Evolutionary conservation across 1,284 basidiomycete genomes (phyloP), one percentile per base, ranked within the genome.

Genomic region (Coniferiporia weirii): DNA sequence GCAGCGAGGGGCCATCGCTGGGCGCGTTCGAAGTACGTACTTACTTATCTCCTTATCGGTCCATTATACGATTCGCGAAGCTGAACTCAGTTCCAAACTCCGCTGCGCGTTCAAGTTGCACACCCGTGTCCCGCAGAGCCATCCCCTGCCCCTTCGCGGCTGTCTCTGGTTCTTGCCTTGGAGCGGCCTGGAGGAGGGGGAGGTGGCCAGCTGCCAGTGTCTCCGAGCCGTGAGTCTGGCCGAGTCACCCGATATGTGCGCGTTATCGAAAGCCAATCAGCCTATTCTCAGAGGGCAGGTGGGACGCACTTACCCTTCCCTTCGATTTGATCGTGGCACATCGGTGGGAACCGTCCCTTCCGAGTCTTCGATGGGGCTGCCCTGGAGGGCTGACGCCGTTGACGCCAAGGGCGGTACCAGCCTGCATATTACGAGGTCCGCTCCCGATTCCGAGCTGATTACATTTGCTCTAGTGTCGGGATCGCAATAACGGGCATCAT

Each of bases 211-310:
- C 27, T 27, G 27, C 27, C 2, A 27, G 27, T 27, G 27, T 40
- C 38, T 15, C 38, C 38, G 38, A 15, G 38, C 38, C 38, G 38
- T 40, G 9, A 40, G 9, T 40, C 38, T 40, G 38, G 15, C 8
- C 38, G 9, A 40, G 38, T 15, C 38, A 15, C 38, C 38, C 15
- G 38, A 40, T 40, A 40, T 40, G 52, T 44, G 53, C 22, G 22
- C 40, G n/a, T 46, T 54, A 54, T 54, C 53, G 34, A 38, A 47
- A 56, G 54, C 45, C 35, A 56, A 56, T 56, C 54, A 48, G n/a
- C 3, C 54, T 48, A 56, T 49, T 56, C 54, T 56, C 34, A n/a
- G 44, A 15, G 19, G 45, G 40, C 13, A 34, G 54, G 36, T 35
- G 27, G 32, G 32, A 52, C 13, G 20, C 19, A 2, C 4, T n/a